Percentiles rank a stretch among this genome's conserved stretches.
These are phyloP conservation scores for Penicillium italicum DNA, from an alignment of 2,329 filamentous ascomycete genomes.

Conservation along the genomic window DNA sequence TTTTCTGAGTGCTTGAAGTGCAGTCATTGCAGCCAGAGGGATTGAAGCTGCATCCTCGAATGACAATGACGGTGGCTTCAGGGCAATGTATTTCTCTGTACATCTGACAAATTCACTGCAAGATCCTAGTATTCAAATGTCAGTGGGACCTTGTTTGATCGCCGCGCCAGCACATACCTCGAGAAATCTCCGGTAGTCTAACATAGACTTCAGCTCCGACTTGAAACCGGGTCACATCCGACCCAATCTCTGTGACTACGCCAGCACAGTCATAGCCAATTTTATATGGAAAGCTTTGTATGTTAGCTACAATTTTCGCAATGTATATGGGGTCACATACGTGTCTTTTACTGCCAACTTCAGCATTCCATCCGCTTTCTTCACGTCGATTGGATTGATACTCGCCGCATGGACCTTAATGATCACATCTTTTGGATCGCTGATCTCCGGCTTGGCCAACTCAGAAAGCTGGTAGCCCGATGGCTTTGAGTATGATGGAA, in stretches of 20 bases:
- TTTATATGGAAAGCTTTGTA: slow-evolving; percentile 40
- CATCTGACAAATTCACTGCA: slow-evolving; percentile 40
- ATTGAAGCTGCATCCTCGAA: slow-evolving; percentile 46
- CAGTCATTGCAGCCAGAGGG: slow-evolving; percentile 43
- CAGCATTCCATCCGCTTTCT: slow-evolving; percentile 38
- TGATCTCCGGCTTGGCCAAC: slow-evolving; percentile 18
- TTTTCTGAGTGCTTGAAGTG: slow-evolving; percentile 44
- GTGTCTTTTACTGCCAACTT: slow-evolving; percentile 33
- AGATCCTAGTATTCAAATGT: slow-evolving; percentile 25
- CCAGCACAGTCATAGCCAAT: slow-evolving; percentile 46
- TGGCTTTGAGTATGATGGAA: slow-evolving; percentile 17
- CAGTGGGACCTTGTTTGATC: not conserved
- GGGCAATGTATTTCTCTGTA: slow-evolving; percentile 32
- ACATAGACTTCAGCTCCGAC: slow-evolving; percentile 41
- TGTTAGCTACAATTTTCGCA: not conserved
- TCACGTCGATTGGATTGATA: slow-evolving; percentile 48
- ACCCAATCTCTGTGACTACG: slow-evolving; percentile 36
- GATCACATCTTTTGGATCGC: slow-evolving; percentile 23
- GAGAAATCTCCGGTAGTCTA: slow-evolving; percentile 30
- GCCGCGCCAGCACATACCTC: slow-evolving; percentile 21
- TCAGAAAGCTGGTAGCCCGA: slow-evolving; percentile 22
- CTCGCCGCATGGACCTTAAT: slow-evolving; percentile 46
- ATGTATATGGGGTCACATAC: slow-evolving; percentile 20
- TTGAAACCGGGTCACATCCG: slow-evolving; percentile 34
- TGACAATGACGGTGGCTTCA: slow-evolving; percentile 42